Base-by-base conservation (phyloP, 2,329 filamentous ascomycete species). In the Penicillium sumatraense region DNA sequence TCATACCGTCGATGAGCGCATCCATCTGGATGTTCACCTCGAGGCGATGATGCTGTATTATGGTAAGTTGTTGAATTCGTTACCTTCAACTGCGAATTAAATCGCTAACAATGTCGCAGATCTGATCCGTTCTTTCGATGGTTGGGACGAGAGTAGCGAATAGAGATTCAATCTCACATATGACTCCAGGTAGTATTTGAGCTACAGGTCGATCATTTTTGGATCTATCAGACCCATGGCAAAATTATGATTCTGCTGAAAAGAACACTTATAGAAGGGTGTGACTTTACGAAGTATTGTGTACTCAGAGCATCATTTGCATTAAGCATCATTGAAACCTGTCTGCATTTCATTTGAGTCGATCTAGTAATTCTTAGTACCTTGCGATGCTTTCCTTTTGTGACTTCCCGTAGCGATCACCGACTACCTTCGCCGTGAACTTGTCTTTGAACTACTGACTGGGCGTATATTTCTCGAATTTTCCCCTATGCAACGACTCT, bases 1-100 rank as follows among this genome's bases (percentile, higher is more conserved):
- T 7, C 80, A 83, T 61, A 82, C 80, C 0, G 78, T 82, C 1
- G 78, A 83, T 61, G 81, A 83, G 68, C 74, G 71, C 21, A 68
- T 82, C 26, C 68, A 68, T 14, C 71, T 79, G 45, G 66, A 69
- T 57, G 75, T 74, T 16, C 77, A 80, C 64, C 52, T 79, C 36
- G 76, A 79, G 57, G 75, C 66, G 0, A 68, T 78, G 51, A 73
- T 73, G 63, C 58, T 78, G 23, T 77, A 79, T 57, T 78, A 78
- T 50, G 75, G 73, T 77, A 64, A 51, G 62, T 59, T 31, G 5
- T 23, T 9, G 40, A 27, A 10, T 13, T 13, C 23, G 18, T 40
- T 18, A 9, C 20, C 33, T 7, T 20, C 44, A 9, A 35, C n/a
- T n/a, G n/a, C 13, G 3, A n/a, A 29, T n/a, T 5, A 2, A n/a